Conservation (phyloP, 2,329 filamentous ascomycete species). For the Fusarium sp. region DNA sequence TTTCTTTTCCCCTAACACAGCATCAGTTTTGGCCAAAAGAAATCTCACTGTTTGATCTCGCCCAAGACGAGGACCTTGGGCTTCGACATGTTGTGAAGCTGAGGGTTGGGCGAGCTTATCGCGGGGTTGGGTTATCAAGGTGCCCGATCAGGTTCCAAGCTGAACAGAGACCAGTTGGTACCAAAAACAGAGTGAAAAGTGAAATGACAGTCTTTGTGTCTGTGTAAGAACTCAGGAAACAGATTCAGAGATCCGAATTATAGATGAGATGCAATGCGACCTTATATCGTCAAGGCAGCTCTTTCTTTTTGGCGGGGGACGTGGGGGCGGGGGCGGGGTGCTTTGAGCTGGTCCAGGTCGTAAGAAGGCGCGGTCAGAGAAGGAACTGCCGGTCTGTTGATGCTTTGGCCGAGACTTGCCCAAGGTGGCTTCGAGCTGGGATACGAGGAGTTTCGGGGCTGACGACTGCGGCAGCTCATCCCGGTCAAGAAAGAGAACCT, state of each 20-base stretch:
- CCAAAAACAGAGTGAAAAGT: no score
- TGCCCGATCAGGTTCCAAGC: not conserved
- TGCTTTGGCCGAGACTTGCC: not conserved
- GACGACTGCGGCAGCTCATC: not conserved
- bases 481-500: not conserved
- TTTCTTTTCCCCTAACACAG: no score
- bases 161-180: not conserved
- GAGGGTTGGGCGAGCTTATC: conserved; percentile 6
- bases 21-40: no score
- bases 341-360: not conserved
- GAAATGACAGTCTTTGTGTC: not conserved
- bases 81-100: conserved; percentile 44
- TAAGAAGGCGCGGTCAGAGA: conserved; percentile 18
- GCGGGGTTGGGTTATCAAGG: conserved; percentile 2
- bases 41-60: conserved; percentile 57
- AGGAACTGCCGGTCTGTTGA: not conserved
- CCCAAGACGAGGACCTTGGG: conserved; percentile 60
- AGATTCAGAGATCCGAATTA: not conserved
- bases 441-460: not conserved
- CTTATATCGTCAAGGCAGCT: not conserved
- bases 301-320: conserved; percentile 13
- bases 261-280: conserved; percentile 12
- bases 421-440: not conserved
- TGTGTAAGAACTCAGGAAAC: not conserved
- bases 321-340: conserved; percentile 30